Evolutionary conservation across 2,329 filamentous ascomycete genomes (phyloP), one percentile per base, ranked within the genome.

Genomic region (Talaromyces atroroseus): DNA sequence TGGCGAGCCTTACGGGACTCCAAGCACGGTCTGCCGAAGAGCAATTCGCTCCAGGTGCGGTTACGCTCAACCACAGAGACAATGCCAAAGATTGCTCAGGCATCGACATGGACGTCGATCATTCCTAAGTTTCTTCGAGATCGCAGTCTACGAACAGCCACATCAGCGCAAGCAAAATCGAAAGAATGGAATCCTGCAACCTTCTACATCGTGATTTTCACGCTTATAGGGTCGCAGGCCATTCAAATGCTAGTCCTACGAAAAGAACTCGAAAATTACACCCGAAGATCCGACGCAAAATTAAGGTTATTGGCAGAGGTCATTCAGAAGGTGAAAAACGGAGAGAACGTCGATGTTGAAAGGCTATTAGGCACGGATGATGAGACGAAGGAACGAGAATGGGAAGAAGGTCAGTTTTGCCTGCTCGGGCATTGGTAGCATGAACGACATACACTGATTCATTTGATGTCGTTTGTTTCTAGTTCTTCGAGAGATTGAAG

Each of bases 221-320:
- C 91, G 42, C 80, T 97, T 61, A 92, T 97, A 61, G 95, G 95
- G 3, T 96, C 90, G 60, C 95, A 96, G 80, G 89, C 92, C 14
- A 96, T 99, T 64, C 89, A 96, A 66, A 89, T 94, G 80, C 87
- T 99, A 66, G 80, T 85, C 36, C 71, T 97, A 65, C 87, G 86
- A 65, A 89, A 88, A 64, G 86, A 92, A 51, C 88, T 86, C 66
- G 79, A 81, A 32, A 83, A 85, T 10, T 92, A 88, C 64, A 83
- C 80, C 66, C 84, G 92, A 51, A 84, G 85, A 63, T 86, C 91
- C 5, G 89, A 96, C 63, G 85, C 89, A 6, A 87, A 89, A 68
- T 88, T 99, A 60, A 82, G 80, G 2, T 68, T 90, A 29, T 73
- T 99, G 58, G 82, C 83, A 40, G 92, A 96, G 53, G 74, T 77